Evolutionary conservation across 1,284 basidiomycete species (phyloP), one percentile per base, ranked within the genome.

Genomic region (Ustilago cynodontis): DNA sequence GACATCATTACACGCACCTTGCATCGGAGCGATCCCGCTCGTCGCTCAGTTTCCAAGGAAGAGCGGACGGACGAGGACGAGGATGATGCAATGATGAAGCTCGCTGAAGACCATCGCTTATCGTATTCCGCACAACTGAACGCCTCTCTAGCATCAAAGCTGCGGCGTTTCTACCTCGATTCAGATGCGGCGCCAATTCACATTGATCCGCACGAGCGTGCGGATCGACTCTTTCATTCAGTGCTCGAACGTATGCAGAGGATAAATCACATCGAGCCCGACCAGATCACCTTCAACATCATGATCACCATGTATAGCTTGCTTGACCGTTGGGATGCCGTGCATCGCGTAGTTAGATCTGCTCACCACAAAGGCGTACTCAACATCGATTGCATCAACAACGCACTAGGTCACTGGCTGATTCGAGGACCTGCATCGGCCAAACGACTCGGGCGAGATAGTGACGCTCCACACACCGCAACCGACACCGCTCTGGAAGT

Each of bases 291-390:
- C 6, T 77, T 59, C 64, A 77, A 77, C 59, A 70, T 73, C 64
- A 77, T 77, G 70, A 37, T 77, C n/a, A 69, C 64, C 51, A 73
- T 77, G 75, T 69, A 77, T 26, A 58, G 66, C 51, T 60, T 64
- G 4, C 51, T 77, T 22, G 71, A 59, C 13, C 59, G 59, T 0
- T 71, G 71, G 70, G 58, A 71, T 6, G 51, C 55, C 22, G 59
- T 73, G 20, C 63, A 55, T 52, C 57, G 54, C 4, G 53, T 64
- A 0, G 22, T 77, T 0, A 56, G 61, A 1, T 16, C 37, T 10
- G 59, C 68, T 51, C 33, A 39, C n/a, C 43, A 71, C 16, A 31
- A 28, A 28, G 45, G 29, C 8, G 24, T 55, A 6, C 65, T 78
- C 18, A 49, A 31, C 37, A 65, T 61, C 22, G 62, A 71, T 22